Evolutionary conservation across 148 eudicot species (phyloP).

Genomic region (Rhododendron molle): DNA sequence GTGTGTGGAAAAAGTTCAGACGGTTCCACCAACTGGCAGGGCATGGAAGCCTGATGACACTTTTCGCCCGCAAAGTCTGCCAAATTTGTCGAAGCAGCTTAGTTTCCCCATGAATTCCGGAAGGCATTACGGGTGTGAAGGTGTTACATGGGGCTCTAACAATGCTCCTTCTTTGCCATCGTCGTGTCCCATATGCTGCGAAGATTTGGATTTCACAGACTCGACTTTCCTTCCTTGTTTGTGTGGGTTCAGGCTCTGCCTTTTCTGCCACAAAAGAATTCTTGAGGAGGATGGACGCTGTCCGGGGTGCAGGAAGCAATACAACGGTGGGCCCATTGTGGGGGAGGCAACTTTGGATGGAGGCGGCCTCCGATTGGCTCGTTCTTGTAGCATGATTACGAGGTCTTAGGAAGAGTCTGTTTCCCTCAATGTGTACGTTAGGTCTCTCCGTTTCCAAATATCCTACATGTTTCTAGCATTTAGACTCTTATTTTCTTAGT

Average conservation of each 20-base stretch:
- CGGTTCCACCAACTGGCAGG: constrained; percentile 23
- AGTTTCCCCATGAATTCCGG: constrained; percentile 62
- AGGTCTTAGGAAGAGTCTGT: constrained; percentile 51
- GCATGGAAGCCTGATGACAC: constrained; percentile 92
- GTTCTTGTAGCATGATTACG: constrained; percentile 74
- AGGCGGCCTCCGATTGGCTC: constrained; percentile 54
- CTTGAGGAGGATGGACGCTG: constrained; percentile 88
- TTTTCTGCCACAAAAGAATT: constrained; percentile 94
- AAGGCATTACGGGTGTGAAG: constrained; percentile 24
- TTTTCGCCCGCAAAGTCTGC: constrained; percentile 73
- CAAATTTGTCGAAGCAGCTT: constrained; percentile 65
- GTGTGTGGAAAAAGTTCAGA: constrained; percentile 22
- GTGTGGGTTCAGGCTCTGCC: constrained; percentile 89
- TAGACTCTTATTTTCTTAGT: constrained; percentile 35
- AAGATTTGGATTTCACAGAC: constrained; percentile 85
- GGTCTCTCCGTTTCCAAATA: constrained; percentile 33
- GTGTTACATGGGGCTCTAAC: constrained; percentile 44
- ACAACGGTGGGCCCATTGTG: constrained; percentile 34
- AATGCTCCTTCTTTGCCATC: constrained; percentile 37
- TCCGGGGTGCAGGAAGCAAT: constrained; percentile 94
- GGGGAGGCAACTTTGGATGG: constrained; percentile 50
- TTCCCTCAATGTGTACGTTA: constrained; percentile 29
- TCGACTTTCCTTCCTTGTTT: constrained; percentile 79
- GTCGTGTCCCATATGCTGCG: constrained; percentile 80
- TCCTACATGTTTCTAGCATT: constrained; percentile 32